These are phyloP conservation scores for Pythium biforme DNA, from an alignment of 352 stramenopile species.

Conservation along the genomic window DNA sequence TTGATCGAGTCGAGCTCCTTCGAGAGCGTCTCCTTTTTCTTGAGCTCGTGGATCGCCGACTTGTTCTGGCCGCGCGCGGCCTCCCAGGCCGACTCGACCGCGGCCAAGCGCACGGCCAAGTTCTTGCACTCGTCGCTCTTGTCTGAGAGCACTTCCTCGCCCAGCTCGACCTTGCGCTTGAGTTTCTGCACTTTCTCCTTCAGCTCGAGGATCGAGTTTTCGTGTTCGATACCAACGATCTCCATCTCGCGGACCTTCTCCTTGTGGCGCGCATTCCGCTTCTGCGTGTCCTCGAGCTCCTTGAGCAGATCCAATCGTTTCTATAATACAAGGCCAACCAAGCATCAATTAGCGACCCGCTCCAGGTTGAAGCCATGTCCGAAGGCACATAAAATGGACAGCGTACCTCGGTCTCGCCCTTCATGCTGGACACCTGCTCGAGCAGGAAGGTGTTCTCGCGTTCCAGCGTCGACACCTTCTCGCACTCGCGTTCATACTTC, in stretches of 20 bases:
- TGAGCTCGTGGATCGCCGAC: conserved; percentile 69
- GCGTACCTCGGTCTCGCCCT: conserved; percentile 60
- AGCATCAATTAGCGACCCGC: background rate
- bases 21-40: conserved; percentile 69
- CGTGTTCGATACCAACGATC: conserved; percentile 65
- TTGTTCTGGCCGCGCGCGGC: conserved; percentile 78
- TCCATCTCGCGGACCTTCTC: conserved; percentile 78
- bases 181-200: conserved; percentile 78
- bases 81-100: conserved; percentile 79
- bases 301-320: conserved; percentile 68
- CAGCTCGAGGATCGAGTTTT: conserved; percentile 71
- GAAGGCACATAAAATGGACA: background rate
- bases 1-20: conserved; percentile 71
- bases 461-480: conserved; percentile 54
- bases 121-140: conserved; percentile 76
- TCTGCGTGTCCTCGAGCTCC: conserved; percentile 68
- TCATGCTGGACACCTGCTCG: conserved; percentile 69
- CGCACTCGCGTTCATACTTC: conserved; percentile 79
- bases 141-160: conserved; percentile 48
- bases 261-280: conserved; percentile 63
- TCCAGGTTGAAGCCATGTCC: background rate
- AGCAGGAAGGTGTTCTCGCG: conserved; percentile 68
- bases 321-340: conserved; percentile 15
- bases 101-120: conserved; percentile 54
- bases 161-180: conserved; percentile 49